Conservation (phyloP, 176 grass and related monocot species). For the Zoysia japonica region DNA sequence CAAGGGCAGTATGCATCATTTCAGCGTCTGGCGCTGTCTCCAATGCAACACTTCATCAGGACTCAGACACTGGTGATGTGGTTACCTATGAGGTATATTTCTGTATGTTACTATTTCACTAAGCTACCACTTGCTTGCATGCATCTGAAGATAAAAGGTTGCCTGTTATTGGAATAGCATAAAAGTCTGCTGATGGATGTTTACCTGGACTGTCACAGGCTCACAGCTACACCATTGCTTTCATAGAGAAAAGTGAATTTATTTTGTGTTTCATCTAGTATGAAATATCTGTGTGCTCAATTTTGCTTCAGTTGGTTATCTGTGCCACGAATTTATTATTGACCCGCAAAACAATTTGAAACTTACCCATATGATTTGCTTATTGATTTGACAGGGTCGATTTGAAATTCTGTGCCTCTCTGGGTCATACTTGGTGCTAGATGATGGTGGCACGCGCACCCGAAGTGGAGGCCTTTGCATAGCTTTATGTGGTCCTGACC, state of each 20-base stretch:
- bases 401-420: conserved; percentile 92
- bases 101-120: background rate
- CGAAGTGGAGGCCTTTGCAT: conserved; percentile 78
- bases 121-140: background rate
- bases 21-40: conserved; percentile 89
- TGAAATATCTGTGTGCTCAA: background rate
- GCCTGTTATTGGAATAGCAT: background rate
- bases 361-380: background rate
- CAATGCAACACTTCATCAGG: conserved; percentile 74
- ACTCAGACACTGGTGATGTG: conserved; percentile 56
- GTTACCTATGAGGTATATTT: conserved; percentile 79
- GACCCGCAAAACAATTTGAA: no score
- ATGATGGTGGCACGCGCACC: conserved; percentile 59
- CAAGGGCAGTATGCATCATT: conserved; percentile 85
- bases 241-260: background rate
- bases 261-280: background rate
- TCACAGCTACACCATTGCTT: background rate
- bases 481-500: conserved; percentile 74
- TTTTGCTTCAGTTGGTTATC: conserved; percentile 2
- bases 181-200: background rate
- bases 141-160: background rate
- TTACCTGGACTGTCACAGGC: background rate
- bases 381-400: conserved; percentile 69
- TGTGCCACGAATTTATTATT: background rate
- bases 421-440: conserved; percentile 78